Percentiles rank a stretch among this genome's conserved stretches.
Conservation (phyloP, 2,329 filamentous ascomycete species). For the Ascochyta fabae region DNA sequence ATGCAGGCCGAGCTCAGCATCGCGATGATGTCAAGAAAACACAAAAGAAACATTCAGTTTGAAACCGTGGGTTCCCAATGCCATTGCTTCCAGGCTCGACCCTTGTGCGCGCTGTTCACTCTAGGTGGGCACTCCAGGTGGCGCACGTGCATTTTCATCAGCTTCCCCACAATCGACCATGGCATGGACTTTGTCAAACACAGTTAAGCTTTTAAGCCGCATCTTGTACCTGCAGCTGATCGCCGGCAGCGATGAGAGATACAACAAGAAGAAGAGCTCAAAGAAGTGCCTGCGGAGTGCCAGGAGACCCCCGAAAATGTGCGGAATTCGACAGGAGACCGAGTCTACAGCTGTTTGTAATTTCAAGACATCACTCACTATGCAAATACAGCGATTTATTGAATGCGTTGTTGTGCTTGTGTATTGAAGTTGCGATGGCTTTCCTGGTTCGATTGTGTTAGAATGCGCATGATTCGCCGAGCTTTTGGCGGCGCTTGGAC, state of each 20-base stretch:
- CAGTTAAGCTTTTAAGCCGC: constrained; percentile 46
- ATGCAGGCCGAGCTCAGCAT: not conserved
- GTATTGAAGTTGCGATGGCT: constrained; percentile 23
- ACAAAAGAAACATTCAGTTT: not conserved
- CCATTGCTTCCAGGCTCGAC: not conserved
- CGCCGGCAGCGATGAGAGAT: constrained; percentile 34
- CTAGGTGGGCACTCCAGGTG: constrained; percentile 20
- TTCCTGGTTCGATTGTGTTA: constrained; percentile 25
- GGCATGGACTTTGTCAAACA: constrained; percentile 20
- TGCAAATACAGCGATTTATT: constrained; percentile 16
- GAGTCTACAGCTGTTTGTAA: constrained; percentile 6
- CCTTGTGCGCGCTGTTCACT: constrained; percentile 12
- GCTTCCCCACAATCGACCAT: constrained; percentile 21
- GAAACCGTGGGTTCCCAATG: not conserved
- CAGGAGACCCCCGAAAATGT: constrained; percentile 40
- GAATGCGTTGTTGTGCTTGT: constrained; percentile 24
- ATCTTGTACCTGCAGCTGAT: constrained; percentile 46
- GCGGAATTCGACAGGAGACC: constrained; percentile 16
- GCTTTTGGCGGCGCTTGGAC: constrained; percentile 21
- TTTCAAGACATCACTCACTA: not conserved
- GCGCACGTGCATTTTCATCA: constrained; percentile 33
- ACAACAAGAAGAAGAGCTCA: constrained; percentile 20
- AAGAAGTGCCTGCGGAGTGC: constrained; percentile 18
- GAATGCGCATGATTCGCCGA: constrained; percentile 23
- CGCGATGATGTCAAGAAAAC: not conserved